These are phyloP conservation scores for Annona squamosa DNA, from an alignment of 164 flowering plant genomes.

Conservation along the genomic window DNA sequence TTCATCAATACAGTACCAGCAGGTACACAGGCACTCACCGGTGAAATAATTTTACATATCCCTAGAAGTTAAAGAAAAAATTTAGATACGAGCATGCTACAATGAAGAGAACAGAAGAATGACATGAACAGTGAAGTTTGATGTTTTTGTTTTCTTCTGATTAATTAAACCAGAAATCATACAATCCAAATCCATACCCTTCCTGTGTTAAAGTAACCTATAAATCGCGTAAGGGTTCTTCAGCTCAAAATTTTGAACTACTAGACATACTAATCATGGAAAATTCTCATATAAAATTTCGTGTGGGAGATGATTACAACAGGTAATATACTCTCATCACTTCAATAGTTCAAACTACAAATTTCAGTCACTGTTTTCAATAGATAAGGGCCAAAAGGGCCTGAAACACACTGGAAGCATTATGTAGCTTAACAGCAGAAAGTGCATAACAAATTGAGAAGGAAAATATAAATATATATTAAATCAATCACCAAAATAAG, in stretches of 20 bases:
- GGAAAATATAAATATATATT: no score
- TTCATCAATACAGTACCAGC: slow-evolving; percentile 92
- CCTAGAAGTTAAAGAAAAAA: slow-evolving; percentile 35
- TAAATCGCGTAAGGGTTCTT: no score
- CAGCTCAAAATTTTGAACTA: no score
- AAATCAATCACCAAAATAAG: no score
- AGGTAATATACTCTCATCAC: neutral
- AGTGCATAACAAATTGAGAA: neutral
- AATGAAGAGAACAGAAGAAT: no score
- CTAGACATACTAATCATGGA: neutral
- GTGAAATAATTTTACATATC: slow-evolving; percentile 92
- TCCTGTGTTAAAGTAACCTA: no score
- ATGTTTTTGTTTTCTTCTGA: no score
- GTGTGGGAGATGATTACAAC: neutral
- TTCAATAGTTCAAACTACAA: neutral
- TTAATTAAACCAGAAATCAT: no score
- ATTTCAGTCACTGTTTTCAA: neutral
- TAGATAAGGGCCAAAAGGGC: neutral
- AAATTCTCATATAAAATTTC: neutral
- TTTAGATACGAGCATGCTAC: neutral
- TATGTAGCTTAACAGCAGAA: neutral
- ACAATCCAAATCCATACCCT: no score
- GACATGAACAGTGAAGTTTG: no score
- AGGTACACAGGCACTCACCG: slow-evolving; percentile 87
- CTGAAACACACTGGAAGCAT: neutral